Evolutionary conservation across 805 yeast genomes (phyloP).

Genomic region (Limtongia smithiae): DNA sequence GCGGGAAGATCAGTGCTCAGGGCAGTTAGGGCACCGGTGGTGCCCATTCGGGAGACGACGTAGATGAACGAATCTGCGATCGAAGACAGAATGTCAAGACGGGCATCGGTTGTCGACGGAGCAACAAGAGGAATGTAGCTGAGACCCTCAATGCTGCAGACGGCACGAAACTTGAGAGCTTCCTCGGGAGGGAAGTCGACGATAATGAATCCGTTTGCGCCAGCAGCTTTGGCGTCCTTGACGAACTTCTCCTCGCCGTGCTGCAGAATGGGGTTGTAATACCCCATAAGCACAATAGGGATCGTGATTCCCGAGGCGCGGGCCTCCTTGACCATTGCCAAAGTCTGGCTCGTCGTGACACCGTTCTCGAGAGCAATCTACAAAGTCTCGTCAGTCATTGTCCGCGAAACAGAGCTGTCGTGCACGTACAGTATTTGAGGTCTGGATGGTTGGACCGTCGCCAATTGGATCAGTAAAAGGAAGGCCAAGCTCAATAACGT

Average conservation of each 20-base stretch:
- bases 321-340: constrained; percentile 71
- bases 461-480: constrained; percentile 99
- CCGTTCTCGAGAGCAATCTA: constrained; percentile 74
- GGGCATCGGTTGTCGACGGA: constrained; percentile 90
- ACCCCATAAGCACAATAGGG: constrained; percentile 94
- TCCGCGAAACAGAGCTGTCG: not conserved
- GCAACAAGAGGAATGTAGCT: constrained; percentile 93
- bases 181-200: constrained; percentile 99
- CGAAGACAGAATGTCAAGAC: constrained; percentile 70
- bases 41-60: constrained; percentile 97
- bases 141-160: constrained; percentile 59
- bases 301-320: constrained; percentile 78
- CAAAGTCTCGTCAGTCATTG: too few species aligned
- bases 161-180: constrained; percentile 78
- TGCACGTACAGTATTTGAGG: constrained; percentile 56
- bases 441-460: constrained; percentile 96
- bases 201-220: constrained; percentile 91
- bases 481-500: constrained; percentile 88
- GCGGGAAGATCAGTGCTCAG: constrained; percentile 61
- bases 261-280: constrained; percentile 87
- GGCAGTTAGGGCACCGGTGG: constrained; percentile 81
- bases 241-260: constrained; percentile 87
- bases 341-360: constrained; percentile 61
- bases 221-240: constrained; percentile 74
- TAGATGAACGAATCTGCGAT: constrained; percentile 95